Base-by-base conservation (phyloP, 2,329 filamentous ascomycete genomes). In the Rutstroemia sp. region DNA sequence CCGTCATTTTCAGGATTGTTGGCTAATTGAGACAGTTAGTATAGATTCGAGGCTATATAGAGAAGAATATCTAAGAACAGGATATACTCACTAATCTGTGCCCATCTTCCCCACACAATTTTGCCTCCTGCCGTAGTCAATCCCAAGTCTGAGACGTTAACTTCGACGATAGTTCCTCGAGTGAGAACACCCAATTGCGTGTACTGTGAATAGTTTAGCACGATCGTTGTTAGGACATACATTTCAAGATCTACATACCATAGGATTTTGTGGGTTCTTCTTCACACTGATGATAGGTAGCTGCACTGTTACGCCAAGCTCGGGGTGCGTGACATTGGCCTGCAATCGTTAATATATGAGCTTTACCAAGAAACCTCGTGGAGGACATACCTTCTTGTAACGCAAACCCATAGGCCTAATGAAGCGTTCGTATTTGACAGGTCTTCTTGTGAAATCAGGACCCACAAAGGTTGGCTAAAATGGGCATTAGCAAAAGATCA, bases 91-190 rank as follows among this genome's bases (percentile, higher is more conserved):
- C 30, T 56, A 51, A 89, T 78, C 72, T 91, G 87, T 7, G 88
- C 88, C 74, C 86, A 94, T 63, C 89, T 80, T 64, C 89, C 91
- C 92, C 92, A 96, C 6, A 92, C 89, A 8, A 96, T 89, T 75
- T 96, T 96, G 61, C 94, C 94, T 60, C 84, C 86, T 1, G 92
- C 87, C 2, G 94, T 97, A 16, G 95, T 90, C 60, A 97, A 77
- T 61, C 94, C 94, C 61, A 97, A 74, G 71, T 99, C 94, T 56
- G 82, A 88, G 30, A 96, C 91, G 70, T 99, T 96, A 67, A 97
- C 91, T 73, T 97, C 92, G 68, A 92, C 83, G 59, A 87, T 82
- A 30, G 84, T 92, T 61, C 89, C 89, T 74, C 91, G 91, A 48
- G 88, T 92, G 67, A 96, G 72, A 3, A 96, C 92, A 59, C 92